Base-by-base conservation (phyloP, 129 eudicot species). In the Silybum marianum region DNA sequence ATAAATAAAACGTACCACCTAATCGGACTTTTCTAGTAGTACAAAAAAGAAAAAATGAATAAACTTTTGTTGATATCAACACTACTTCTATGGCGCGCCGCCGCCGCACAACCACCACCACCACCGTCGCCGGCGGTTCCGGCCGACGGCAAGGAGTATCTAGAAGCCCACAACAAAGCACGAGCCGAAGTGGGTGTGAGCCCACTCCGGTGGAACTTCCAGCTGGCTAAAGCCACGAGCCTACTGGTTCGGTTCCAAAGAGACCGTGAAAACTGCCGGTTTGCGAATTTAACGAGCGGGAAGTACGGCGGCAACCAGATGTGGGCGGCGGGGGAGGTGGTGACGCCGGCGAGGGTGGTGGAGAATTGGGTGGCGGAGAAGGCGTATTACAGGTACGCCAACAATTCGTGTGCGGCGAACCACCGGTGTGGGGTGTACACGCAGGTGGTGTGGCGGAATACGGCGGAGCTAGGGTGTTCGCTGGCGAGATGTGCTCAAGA, bases 381-480 rank as follows among this genome's bases (percentile, higher is more conserved):
- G 89, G 63, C 39, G 78, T 94, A 25, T 75, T 94, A 94, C 79
- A 82, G 88, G 18, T 86, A 94, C 24, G 86, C 88, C 2, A 79
- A 87, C 54, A 92, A 92, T 63, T 68, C 97, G 38, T 94, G 98
- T 72, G 83, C 85, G 42, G 34, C 87, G 67, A 87, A 80, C 71
- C 97, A 86, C 71, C 69, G 84, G 77, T 94, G 98, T 34, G 98
- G 98, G n/a, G 93, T 88, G 10, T 94, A 94, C 80, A 94, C 95
- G 19, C 98, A 94, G 88, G 92, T 94, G 82, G 97, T 94, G 87
- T 94, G 98, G 98, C 86, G 81, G 88, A 88, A 86, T 7, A 81
- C 98, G 58, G 65, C 63, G 34, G 96, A 92, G 80, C 11, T 94
- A 82, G 98, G 98, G 32, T 94, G 98, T 74, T 91, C 97, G 0